Evolutionary conservation across 129 eudicot species (phyloP).

Genomic region (Daucus carota): DNA sequence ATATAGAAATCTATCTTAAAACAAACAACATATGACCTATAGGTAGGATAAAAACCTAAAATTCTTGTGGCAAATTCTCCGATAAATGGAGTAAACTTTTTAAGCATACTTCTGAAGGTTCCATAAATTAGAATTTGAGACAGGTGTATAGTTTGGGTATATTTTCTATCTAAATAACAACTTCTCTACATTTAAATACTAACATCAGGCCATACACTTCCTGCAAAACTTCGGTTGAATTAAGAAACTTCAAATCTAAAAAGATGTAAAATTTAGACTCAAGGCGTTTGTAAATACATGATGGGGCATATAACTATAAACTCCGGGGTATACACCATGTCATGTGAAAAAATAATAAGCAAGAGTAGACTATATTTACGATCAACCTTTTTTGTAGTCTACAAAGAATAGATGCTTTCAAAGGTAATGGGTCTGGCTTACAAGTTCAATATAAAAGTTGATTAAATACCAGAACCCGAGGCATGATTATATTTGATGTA

Average conservation of each 20-base stretch:
- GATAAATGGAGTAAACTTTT: neutral
- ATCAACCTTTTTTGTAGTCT: neutral
- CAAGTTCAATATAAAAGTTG: neutral
- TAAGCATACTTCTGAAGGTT: neutral
- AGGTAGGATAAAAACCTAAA: neutral
- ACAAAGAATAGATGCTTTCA: neutral
- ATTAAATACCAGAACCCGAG: neutral
- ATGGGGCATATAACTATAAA: neutral
- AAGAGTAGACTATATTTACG: neutral
- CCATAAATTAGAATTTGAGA: neutral
- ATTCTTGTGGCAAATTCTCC: neutral
- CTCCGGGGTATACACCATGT: neutral
- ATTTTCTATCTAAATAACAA: neutral
- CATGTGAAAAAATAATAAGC: neutral
- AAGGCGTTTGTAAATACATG: neutral
- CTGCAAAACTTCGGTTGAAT: neutral
- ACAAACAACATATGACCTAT: neutral
- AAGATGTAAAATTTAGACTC: neutral
- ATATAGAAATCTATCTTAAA: neutral
- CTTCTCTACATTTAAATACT: neutral
- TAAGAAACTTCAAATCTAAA: neutral
- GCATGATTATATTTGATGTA: neutral
- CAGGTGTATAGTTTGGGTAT: neutral
- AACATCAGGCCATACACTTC: neutral
- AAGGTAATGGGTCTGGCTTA: neutral